Conservation (phyloP, 257 asterid genomes). For the Solanum habrochaites region DNA sequence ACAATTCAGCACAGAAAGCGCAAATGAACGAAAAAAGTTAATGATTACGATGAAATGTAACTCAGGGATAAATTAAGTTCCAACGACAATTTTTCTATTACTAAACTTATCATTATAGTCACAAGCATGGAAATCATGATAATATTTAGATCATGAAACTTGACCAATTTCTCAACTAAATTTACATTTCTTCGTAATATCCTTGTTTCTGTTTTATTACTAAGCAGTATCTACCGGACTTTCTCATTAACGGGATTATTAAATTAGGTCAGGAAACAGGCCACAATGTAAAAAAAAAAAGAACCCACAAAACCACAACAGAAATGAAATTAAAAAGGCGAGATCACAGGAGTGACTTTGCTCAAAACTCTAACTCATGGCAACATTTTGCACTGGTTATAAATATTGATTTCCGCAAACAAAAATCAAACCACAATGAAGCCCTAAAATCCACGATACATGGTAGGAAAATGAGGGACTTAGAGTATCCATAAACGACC, state of each 20-base stretch:
- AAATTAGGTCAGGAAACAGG: too few species aligned
- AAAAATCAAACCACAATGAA: neutral
- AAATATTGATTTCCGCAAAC: neutral
- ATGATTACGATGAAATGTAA: neutral
- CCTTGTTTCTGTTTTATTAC: too few species aligned
- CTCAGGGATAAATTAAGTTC: neutral
- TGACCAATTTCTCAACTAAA: too few species aligned
- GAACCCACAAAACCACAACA: too few species aligned
- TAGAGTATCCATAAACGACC: slow-evolving; percentile 27
- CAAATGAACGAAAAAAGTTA: neutral
- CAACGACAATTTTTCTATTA: neutral
- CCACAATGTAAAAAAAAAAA: too few species aligned
- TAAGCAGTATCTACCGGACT: too few species aligned
- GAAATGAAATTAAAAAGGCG: too few species aligned
- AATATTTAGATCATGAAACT: too few species aligned
- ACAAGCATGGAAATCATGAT: neutral
- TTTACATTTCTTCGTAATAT: too few species aligned
- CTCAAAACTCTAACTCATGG: too few species aligned
- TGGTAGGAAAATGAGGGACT: neutral
- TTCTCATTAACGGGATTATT: too few species aligned
- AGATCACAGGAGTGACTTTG: too few species aligned
- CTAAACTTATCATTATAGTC: neutral
- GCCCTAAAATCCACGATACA: neutral
- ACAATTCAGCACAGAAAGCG: neutral
- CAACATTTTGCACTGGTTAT: neutral